Conservation (phyloP, 192 early-diverging fungal species). For the Coemansia sp. region DNA sequence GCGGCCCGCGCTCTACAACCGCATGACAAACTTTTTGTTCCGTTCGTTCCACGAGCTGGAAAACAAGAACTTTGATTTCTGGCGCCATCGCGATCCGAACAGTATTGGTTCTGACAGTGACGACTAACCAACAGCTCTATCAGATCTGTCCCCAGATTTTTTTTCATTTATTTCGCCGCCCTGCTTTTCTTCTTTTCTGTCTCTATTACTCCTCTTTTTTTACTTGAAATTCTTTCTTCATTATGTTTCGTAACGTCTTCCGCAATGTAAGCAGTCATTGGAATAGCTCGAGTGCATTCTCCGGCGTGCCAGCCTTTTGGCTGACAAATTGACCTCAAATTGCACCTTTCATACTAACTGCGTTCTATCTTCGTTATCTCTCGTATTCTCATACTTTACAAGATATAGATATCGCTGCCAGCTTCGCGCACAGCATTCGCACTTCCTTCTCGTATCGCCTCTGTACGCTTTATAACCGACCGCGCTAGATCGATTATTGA, state of each 20-base stretch:
- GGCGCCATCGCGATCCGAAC: constrained; percentile 38
- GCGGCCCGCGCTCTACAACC: constrained; percentile 61
- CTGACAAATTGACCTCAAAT: no score
- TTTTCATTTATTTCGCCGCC: not conserved
- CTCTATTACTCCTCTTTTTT: not conserved
- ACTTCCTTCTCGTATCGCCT: constrained; percentile 11
- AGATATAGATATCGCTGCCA: constrained; percentile 17
- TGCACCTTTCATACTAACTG: no score
- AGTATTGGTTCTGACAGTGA: not conserved
- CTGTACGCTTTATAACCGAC: constrained; percentile 31
- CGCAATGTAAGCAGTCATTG: no score
- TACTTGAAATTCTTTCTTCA: no score
- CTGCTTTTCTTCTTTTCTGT: not conserved
- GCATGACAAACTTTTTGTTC: constrained; percentile 58
- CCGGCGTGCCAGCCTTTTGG: no score
- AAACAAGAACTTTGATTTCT: constrained; percentile 47
- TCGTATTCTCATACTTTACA: no score
- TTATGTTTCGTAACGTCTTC: no score
- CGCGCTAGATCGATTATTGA: constrained; percentile 31
- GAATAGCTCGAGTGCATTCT: no score
- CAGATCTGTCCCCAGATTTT: not conserved
- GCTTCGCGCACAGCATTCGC: constrained; percentile 3
- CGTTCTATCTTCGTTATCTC: no score
- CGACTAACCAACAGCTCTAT: not conserved
- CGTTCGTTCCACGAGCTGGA: constrained; percentile 55